Evolutionary conservation across 31 red algal genomes (phyloP).

Genomic region (Bonnemaisonia californica): DNA sequence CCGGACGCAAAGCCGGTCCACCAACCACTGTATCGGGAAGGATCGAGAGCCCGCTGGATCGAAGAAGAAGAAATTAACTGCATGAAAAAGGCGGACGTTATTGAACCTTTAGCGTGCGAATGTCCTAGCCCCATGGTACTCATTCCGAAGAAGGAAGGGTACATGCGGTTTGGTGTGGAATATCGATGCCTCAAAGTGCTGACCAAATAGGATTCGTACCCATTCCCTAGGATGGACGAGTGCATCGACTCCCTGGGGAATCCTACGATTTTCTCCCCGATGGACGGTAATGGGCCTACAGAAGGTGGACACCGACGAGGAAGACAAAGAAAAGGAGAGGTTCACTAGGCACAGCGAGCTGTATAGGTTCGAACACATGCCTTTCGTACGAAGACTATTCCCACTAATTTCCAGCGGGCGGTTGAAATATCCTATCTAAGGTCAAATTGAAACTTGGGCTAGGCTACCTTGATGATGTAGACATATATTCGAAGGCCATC

Average conservation of each 20-base stretch:
- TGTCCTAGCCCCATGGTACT: constrained; percentile 39
- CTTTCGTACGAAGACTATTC: constrained; percentile 30
- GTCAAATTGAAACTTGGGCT: constrained; percentile 23
- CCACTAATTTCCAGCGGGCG: constrained; percentile 35
- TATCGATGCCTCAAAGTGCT: constrained; percentile 27
- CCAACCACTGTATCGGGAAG: constrained; percentile 20
- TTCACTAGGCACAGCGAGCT: constrained; percentile 32
- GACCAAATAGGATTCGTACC: constrained; percentile 44
- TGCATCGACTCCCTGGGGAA: constrained; percentile 26
- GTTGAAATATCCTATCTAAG: constrained; percentile 30
- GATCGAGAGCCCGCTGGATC: not conserved
- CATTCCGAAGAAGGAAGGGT: constrained; percentile 1
- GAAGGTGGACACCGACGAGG: constrained; percentile 19
- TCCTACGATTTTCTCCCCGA: constrained; percentile 21
- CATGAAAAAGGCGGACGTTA: constrained; percentile 12
- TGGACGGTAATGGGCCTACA: constrained; percentile 46
- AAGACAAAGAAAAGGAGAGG: constrained; percentile 7
- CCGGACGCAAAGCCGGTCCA: not conserved
- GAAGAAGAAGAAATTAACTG: constrained; percentile 1
- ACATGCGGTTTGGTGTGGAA: constrained; percentile 39
- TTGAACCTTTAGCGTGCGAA: constrained; percentile 31
- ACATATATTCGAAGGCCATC: constrained; percentile 19
- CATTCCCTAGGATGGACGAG: constrained; percentile 43
- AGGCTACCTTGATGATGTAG: constrained; percentile 44
- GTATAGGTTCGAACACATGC: constrained; percentile 32